Evolutionary conservation across 1,284 basidiomycete genomes (phyloP), one percentile per base, ranked within the genome.

Genomic region (Heterobasidion parviporum): DNA sequence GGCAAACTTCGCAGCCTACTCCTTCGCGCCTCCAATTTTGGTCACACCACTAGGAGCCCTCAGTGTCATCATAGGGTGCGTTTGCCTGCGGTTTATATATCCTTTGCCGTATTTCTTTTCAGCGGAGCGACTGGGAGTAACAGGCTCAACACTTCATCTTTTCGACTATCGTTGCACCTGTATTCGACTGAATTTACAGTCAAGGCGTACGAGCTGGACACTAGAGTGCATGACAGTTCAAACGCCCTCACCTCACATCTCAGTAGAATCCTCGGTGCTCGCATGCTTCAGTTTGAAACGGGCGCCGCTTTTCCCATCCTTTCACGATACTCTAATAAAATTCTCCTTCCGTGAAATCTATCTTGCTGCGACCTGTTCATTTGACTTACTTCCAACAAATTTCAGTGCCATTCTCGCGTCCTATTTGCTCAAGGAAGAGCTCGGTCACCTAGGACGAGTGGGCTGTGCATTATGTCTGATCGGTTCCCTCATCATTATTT

Each of bases 1-100:
- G 56, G 95, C 94, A 63, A 99, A 99, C 75, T 99, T 99, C 73
- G 94, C 96, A 7, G 97, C 97, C 4, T 99, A 99, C 71, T 93
- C 94, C 0, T 99, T 98, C 67, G 96, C 96, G 0, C 96, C 96
- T 56, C 94, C 96, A 61, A 97, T 98, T 65, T 79, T 99, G 54
- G 94, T 99, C 45, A 98, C 96, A 1, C 96, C 96, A 6, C 76
- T 99, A 12, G 96, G 96, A 56, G 95, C 96, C 10, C 80, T 98
- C 56, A 95, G 92, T 70, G 96, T 99, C n/a, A 83, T 99, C 59
- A 93, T 99, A 60, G 97, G 94, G 92, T 94, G 63, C 59, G 88
- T 73, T 7, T 10, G 10, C 38, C 7, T 41, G 26, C 6, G 26
- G 26, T n/a, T 41, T 7, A 41, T 41, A 10, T 10, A 41, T n/a